These are phyloP conservation scores for Parascedosporium putredinis DNA, from an alignment of 2,329 filamentous ascomycete genomes.

Conservation along the genomic window DNA sequence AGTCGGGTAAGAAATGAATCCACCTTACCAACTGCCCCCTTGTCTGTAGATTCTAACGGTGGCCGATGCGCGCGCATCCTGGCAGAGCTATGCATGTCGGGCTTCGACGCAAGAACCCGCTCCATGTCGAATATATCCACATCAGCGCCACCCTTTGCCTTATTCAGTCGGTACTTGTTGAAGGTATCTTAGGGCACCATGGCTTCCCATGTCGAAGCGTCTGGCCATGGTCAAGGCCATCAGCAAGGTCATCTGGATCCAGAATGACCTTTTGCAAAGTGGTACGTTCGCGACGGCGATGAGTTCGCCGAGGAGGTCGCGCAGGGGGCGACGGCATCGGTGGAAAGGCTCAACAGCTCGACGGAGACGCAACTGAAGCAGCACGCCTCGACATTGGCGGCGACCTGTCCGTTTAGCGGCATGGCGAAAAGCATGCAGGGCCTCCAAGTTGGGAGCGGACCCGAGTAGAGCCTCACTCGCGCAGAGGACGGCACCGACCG, in stretches of 20 bases:
- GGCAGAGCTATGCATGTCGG: constrained; percentile 68
- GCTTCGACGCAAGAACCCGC: constrained; percentile 58
- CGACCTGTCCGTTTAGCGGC: not conserved
- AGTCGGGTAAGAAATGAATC: constrained; percentile 48
- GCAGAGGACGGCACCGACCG: too few relatives aligned
- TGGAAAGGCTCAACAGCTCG: not conserved
- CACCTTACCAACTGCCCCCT: not conserved
- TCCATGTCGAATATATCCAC: constrained; percentile 74
- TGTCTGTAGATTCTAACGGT: not conserved
- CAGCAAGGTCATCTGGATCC: constrained; percentile 77
- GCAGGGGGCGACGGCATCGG: not conserved
- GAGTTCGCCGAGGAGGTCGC: constrained; percentile 34
- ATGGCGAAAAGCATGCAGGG: constrained; percentile 1
- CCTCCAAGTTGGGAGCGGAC: not conserved
- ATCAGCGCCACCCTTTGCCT: constrained; percentile 62
- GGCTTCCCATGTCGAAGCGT: constrained; percentile 56
- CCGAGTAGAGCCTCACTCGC: too few relatives aligned
- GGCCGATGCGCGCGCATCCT: not conserved
- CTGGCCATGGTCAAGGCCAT: constrained; percentile 65
- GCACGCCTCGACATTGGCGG: not conserved
- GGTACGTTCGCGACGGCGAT: constrained; percentile 62
- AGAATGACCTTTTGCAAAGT: constrained; percentile 76
- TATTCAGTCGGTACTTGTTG: constrained; percentile 67
- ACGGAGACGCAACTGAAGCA: not conserved
- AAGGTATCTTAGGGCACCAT: constrained; percentile 65